Evolutionary conservation across 1,284 basidiomycete genomes (phyloP).

Genomic region (Malassezia cuniculi): DNA sequence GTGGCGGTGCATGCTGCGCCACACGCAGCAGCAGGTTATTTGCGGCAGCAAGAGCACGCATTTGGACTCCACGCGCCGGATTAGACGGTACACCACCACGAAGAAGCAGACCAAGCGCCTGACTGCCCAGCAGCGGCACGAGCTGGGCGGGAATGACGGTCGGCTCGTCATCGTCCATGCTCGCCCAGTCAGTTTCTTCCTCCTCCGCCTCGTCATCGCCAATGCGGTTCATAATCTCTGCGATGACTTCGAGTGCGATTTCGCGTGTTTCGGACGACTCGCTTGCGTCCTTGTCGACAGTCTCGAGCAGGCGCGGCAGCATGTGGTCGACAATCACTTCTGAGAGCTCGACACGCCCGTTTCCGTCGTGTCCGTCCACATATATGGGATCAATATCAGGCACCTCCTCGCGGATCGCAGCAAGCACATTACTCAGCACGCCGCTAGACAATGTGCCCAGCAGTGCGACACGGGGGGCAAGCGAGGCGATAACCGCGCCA

Average conservation of each 20-base stretch:
- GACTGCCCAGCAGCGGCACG: constrained; percentile 1
- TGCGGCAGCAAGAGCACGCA: constrained; percentile 29
- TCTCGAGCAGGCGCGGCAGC: not conserved
- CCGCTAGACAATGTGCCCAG: constrained; percentile 22
- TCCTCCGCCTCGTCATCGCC: constrained; percentile 9
- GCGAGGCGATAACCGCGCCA: constrained; percentile 3
- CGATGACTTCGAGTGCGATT: constrained; percentile 32
- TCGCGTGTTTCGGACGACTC: constrained; percentile 18
- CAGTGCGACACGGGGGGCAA: constrained; percentile 23
- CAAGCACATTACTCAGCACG: constrained; percentile 18
- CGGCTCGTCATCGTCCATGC: constrained; percentile 7
- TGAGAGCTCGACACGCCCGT: not conserved
- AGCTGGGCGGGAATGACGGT: too few species aligned
- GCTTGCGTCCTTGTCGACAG: not conserved
- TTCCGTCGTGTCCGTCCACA: not conserved
- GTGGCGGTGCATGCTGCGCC: constrained; percentile 24
- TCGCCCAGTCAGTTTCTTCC: constrained; percentile 16
- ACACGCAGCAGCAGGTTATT: constrained; percentile 27
- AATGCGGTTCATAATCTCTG: constrained; percentile 24
- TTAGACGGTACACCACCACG: constrained; percentile 19
- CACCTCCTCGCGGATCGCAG: constrained; percentile 11
- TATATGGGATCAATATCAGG: not conserved
- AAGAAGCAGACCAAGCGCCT: constrained; percentile 14
- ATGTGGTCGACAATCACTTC: not conserved
- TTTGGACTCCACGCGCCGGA: constrained; percentile 18